Conservation (phyloP, 2,329 filamentous ascomycete species). For the Albophoma yamanashiensis region DNA sequence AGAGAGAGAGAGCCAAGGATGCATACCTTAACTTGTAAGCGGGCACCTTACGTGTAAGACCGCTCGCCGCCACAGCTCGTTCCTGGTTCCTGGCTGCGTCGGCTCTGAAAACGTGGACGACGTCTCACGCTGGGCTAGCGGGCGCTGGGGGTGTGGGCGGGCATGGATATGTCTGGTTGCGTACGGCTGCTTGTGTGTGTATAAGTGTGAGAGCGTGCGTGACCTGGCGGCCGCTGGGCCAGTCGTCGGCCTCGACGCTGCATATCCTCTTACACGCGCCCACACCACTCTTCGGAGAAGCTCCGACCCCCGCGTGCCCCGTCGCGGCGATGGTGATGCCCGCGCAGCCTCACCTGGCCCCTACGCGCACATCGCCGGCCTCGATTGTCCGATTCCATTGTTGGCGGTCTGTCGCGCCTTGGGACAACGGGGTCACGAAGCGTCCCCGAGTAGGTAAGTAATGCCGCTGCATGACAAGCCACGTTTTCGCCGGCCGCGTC, state of each 20-base stretch:
- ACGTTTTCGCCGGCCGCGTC: background rate
- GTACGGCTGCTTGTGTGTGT: background rate
- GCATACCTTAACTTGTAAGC: background rate
- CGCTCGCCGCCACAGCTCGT: background rate
- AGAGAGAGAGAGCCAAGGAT: too few relatives aligned
- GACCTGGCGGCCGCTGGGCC: background rate
- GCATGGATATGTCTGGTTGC: background rate
- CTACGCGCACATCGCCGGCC: background rate
- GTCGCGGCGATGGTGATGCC: background rate
- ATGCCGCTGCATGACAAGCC: background rate
- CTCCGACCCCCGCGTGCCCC: background rate
- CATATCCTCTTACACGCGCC: background rate
- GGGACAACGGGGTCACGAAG: background rate
- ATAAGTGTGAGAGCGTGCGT: background rate
- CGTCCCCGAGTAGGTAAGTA: background rate
- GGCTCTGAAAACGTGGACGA: background rate
- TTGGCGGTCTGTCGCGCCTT: background rate
- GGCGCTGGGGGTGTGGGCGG: background rate
- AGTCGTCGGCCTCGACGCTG: background rate
- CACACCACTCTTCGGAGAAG: background rate
- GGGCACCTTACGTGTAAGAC: background rate
- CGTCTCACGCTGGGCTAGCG: background rate
- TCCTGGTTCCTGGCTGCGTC: background rate
- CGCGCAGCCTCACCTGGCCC: background rate
- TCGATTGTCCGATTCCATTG: background rate